Evolutionary conservation across 306 rosid genomes (phyloP).

Genomic region (Cucumis hystrix): DNA sequence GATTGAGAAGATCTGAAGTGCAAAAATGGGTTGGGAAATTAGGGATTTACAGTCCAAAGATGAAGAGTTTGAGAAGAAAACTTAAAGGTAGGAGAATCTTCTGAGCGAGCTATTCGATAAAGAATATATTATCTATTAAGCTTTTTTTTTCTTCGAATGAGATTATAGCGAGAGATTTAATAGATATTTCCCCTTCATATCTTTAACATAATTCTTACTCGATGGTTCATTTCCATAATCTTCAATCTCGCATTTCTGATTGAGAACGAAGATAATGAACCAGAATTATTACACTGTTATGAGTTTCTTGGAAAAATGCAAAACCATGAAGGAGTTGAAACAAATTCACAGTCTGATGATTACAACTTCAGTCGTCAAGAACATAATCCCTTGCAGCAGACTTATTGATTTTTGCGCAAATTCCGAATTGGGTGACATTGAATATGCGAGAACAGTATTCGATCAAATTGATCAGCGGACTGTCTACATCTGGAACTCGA

Average conservation of each 20-base stretch:
- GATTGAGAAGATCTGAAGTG: conserved; percentile 20
- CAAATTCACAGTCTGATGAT: conserved; percentile 36
- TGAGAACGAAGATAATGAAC: conserved; percentile 14
- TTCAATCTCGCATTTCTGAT: background rate
- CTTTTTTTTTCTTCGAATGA: background rate
- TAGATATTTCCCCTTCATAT: background rate
- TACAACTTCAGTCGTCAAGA: conserved; percentile 29
- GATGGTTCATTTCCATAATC: background rate
- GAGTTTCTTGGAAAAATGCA: conserved; percentile 35
- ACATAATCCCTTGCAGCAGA: conserved; percentile 44
- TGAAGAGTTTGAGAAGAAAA: conserved; percentile 10
- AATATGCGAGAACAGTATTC: conserved; percentile 39
- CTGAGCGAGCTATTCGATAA: background rate
- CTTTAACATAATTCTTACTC: background rate
- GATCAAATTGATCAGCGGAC: conserved; percentile 32
- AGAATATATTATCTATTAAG: no score
- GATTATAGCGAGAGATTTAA: background rate
- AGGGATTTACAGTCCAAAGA: conserved; percentile 8
- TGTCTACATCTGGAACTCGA: conserved; percentile 62
- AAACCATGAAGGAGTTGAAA: conserved; percentile 37
- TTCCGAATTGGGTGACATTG: conserved; percentile 36
- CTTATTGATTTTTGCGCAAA: conserved; percentile 50
- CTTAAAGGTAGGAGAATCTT: conserved; percentile 16
- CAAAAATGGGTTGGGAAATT: conserved; percentile 16
- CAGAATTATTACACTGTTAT: conserved; percentile 28